Evolutionary conservation across 1,139 yeast species (phyloP).

Genomic region (Geotrichum reessii): DNA sequence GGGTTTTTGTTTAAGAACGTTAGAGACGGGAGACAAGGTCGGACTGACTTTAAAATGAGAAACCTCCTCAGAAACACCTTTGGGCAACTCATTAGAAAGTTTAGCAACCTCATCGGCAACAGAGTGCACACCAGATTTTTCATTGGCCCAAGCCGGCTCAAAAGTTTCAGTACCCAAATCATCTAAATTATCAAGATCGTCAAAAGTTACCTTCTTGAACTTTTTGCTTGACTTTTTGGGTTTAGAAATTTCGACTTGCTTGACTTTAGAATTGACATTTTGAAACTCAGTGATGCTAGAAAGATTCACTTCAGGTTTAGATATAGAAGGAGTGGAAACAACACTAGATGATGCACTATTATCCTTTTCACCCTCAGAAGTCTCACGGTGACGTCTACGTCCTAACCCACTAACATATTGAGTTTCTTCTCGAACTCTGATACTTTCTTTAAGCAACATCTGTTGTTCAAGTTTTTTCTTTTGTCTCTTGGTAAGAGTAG

Average conservation of each 20-base stretch:
- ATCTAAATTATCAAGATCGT: not conserved
- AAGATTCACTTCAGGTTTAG: not conserved
- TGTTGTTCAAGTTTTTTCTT: constrained; percentile 9
- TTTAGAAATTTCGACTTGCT: not conserved
- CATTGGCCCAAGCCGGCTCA: not conserved
- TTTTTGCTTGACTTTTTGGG: not conserved
- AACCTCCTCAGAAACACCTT: not conserved
- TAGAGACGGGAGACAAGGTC: not conserved
- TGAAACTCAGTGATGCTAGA: not conserved
- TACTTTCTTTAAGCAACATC: constrained; percentile 10
- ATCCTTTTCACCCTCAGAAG: not conserved
- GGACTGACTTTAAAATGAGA: not conserved
- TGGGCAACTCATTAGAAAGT: not conserved
- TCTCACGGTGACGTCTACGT: not conserved
- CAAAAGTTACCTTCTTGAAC: not conserved
- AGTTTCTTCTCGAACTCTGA: constrained; percentile 10
- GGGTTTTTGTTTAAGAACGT: not conserved
- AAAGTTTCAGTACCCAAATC: not conserved
- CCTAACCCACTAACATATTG: constrained; percentile 4
- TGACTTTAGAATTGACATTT: not conserved
- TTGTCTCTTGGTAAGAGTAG: constrained; percentile 7
- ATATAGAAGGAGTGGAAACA: not conserved
- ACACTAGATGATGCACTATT: not conserved
- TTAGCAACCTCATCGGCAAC: not conserved
- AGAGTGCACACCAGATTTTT: not conserved